Conservation (phyloP, 345 rosid genomes). For the Heritiera fomes region DNA sequence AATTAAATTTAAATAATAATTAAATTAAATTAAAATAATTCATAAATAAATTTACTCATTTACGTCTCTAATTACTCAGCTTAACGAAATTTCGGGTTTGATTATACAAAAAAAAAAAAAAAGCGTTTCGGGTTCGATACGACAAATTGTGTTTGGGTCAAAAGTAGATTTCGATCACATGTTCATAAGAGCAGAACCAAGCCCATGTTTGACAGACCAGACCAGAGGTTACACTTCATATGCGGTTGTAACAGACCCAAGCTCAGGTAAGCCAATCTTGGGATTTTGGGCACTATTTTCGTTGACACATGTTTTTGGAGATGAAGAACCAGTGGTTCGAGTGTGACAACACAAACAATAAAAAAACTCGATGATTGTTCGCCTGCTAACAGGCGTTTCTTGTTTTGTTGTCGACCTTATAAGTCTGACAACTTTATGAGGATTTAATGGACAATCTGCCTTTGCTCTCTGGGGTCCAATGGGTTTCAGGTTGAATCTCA, state of each 20-base stretch:
- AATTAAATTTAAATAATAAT: too few relatives aligned
- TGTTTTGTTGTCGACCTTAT: not conserved
- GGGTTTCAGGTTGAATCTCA: slow-evolving; percentile 48
- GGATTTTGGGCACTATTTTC: not conserved
- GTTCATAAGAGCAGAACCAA: not conserved
- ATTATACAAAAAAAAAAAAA: too few relatives aligned
- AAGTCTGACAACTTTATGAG: slow-evolving; percentile 3
- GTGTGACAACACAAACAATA: slow-evolving; percentile 15
- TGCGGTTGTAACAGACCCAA: not conserved
- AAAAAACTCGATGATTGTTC: not conserved
- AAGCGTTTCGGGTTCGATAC: not conserved
- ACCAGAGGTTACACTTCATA: not conserved
- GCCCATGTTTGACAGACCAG: not conserved
- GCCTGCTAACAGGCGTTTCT: not conserved
- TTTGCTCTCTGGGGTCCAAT: slow-evolving; percentile 22
- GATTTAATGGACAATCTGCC: slow-evolving; percentile 36
- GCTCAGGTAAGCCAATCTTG: not conserved
- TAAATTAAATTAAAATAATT: too few relatives aligned
- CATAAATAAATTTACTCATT: too few relatives aligned
- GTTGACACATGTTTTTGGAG: slow-evolving; percentile 26
- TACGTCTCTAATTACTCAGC: too few relatives aligned
- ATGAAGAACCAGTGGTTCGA: slow-evolving; percentile 65
- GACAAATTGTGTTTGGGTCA: not conserved
- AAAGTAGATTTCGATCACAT: not conserved
- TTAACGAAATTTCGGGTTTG: too few relatives aligned